phyloP scores from a whole-genome alignment of 1,284 basidiomycete genomes.

The Rhodotorula sp. region DNA sequence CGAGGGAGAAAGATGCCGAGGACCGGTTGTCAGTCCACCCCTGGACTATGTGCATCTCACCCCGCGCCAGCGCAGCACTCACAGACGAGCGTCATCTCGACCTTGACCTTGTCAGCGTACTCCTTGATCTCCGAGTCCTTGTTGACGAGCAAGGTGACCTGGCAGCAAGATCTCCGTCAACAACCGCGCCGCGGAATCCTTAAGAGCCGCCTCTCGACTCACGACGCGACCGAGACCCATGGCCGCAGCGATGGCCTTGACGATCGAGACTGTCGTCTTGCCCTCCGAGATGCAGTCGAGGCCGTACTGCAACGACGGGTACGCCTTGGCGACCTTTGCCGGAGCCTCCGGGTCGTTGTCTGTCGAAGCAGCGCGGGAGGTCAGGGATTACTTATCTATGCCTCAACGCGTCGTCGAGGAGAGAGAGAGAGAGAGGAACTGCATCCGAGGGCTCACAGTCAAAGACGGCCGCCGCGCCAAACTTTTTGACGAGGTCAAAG shows the following conservation, averaged over 20 bases:
- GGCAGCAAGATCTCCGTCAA: too few species aligned
- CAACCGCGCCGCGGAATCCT: too few species aligned
- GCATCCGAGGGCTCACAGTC: conserved; percentile 47
- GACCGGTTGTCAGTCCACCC: not conserved
- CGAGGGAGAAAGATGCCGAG: not conserved
- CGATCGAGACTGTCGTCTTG: conserved; percentile 32
- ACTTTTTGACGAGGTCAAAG: conserved; percentile 53
- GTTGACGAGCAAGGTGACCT: conserved; percentile 32
- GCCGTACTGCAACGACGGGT: conserved; percentile 31
- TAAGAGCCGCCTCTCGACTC: not conserved
- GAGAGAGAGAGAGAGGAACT: not conserved
- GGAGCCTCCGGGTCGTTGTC: conserved; percentile 38
- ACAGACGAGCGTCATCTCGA: conserved; percentile 34
- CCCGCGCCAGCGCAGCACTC: not conserved
- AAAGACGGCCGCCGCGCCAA: conserved; percentile 60
- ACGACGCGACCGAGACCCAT: conserved; percentile 31
- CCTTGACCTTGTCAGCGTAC: conserved; percentile 8
- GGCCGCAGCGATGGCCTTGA: conserved; percentile 20
- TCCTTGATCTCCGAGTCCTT: conserved; percentile 31
- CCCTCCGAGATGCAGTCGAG: conserved; percentile 43
- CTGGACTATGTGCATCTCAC: too few species aligned
- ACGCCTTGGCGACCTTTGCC: conserved; percentile 29
- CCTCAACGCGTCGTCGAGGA: not conserved
- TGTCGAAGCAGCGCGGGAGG: not conserved
- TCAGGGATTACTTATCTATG: not conserved